These are phyloP conservation scores for Candida tibetensis DNA, from an alignment of 805 yeast species.

Conservation along the genomic window DNA sequence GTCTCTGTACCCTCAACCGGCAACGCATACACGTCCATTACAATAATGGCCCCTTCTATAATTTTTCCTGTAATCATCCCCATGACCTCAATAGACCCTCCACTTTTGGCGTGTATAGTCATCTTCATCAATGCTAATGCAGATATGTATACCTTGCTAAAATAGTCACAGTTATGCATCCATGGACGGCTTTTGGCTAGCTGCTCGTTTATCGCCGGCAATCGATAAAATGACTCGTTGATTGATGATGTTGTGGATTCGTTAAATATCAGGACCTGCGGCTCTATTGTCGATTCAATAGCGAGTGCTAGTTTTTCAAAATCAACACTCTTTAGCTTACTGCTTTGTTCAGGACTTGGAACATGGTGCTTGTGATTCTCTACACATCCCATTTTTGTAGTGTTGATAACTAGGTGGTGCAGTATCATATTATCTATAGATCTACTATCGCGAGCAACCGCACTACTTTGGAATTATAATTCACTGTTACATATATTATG, in stretches of 20 bases:
- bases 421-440: too few relatives aligned
- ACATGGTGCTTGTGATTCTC: neutral
- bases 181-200: slow-evolving; percentile 42
- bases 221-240: slow-evolving; percentile 4
- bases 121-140: slow-evolving; percentile 72
- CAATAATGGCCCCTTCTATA: slow-evolving; percentile 52
- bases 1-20: slow-evolving; percentile 98
- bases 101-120: slow-evolving; percentile 75
- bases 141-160: slow-evolving; percentile 61
- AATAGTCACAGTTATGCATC: slow-evolving; percentile 57
- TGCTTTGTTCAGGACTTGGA: neutral
- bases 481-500: too few relatives aligned
- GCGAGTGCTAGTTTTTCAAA: slow-evolving; percentile 4
- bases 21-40: slow-evolving; percentile 77
- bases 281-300: neutral
- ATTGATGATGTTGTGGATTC: slow-evolving; percentile 86
- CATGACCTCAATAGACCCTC: slow-evolving; percentile 90
- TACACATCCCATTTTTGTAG: neutral
- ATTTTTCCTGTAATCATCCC: slow-evolving; percentile 89
- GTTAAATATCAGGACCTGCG: slow-evolving; percentile 27
- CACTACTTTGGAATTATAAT: neutral
- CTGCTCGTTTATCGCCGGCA: slow-evolving; percentile 11
- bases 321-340: neutral
- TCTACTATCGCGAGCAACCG: neutral
- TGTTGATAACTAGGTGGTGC: too few relatives aligned